Conservation (phyloP, 2,329 filamentous ascomycete genomes). For the Cladosporium sp. region DNA sequence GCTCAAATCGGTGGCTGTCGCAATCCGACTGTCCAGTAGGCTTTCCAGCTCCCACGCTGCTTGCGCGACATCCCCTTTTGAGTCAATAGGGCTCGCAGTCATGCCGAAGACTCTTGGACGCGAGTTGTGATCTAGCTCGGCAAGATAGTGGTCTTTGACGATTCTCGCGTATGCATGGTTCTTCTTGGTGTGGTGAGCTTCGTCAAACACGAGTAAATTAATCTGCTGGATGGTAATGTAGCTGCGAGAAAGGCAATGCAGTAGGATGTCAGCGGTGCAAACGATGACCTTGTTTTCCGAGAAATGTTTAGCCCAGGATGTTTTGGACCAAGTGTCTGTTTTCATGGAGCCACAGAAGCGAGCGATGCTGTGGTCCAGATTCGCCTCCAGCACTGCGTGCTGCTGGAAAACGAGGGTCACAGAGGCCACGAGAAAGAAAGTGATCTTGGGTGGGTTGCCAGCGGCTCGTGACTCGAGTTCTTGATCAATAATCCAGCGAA, state of each 20-base stretch:
- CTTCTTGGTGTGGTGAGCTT: conserved; percentile 94
- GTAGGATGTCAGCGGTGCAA: conserved; percentile 83
- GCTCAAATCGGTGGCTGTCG: conserved; percentile 62
- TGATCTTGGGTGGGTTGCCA: conserved; percentile 58
- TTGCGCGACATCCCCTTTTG: conserved; percentile 65
- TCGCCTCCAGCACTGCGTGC: conserved; percentile 71
- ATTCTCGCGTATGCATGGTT: conserved; percentile 86
- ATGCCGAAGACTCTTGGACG: conserved; percentile 85
- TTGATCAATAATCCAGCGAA: conserved; percentile 68
- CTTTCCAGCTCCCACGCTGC: conserved; percentile 66
- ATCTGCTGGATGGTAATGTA: conserved; percentile 78
- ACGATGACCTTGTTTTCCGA: conserved; percentile 75
- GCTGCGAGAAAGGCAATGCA: conserved; percentile 70
- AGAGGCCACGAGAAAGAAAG: conserved; percentile 84
- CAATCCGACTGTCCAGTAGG: conserved; percentile 75
- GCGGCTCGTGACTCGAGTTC: conserved; percentile 66
- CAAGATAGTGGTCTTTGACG: conserved; percentile 77
- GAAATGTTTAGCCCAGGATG: conserved; percentile 56
- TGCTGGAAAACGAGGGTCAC: conserved; percentile 90
- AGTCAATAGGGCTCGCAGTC: conserved; percentile 93
- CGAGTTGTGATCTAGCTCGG: conserved; percentile 38
- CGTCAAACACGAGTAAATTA: conserved; percentile 89
- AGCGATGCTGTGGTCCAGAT: conserved; percentile 70
- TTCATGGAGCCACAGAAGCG: conserved; percentile 69
- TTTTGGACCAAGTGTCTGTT: conserved; percentile 55